These are phyloP conservation scores for Dothiorella sarmentorum DNA, from an alignment of 2,329 filamentous ascomycete genomes.

Conservation along the genomic window DNA sequence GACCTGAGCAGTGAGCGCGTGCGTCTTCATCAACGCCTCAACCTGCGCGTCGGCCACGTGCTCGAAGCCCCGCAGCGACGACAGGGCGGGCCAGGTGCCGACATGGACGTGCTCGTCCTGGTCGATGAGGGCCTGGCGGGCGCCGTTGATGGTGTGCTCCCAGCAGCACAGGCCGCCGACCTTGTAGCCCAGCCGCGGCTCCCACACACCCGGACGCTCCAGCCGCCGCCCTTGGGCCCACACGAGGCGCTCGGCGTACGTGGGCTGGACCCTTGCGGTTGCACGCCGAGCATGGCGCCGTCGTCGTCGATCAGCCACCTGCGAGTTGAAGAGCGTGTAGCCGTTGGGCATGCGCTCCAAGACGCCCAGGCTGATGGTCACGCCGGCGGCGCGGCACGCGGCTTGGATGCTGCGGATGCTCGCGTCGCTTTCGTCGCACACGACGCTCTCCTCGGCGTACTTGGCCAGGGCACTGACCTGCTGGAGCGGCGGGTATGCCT, in stretches of 20 bases:
- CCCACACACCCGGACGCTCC: slow-evolving; percentile 28
- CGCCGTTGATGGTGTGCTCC: slow-evolving; percentile 40
- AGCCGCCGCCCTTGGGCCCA: slow-evolving; percentile 37
- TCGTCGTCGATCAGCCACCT: slow-evolving; percentile 34
- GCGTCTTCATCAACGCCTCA: slow-evolving; percentile 47
- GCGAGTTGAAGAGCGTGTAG: slow-evolving; percentile 37
- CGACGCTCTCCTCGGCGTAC: slow-evolving; percentile 36
- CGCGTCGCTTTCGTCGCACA: slow-evolving; percentile 29
- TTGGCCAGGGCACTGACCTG: slow-evolving; percentile 32
- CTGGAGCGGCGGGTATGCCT: slow-evolving; percentile 36
- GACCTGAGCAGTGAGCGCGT: slow-evolving; percentile 45
- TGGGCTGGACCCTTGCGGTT: slow-evolving; percentile 39
- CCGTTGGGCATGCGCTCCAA: slow-evolving; percentile 34
- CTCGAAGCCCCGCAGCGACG: slow-evolving; percentile 40
- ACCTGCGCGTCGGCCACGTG: slow-evolving; percentile 43
- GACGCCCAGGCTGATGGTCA: slow-evolving; percentile 35
- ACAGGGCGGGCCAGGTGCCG: slow-evolving; percentile 38
- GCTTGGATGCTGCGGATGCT: slow-evolving; percentile 33
- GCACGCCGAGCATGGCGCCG: slow-evolving; percentile 35
- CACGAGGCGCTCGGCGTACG: slow-evolving; percentile 33
- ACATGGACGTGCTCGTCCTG: slow-evolving; percentile 37
- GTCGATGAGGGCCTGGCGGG: slow-evolving; percentile 34
- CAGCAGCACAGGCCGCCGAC: slow-evolving; percentile 37
- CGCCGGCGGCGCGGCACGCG: slow-evolving; percentile 30
- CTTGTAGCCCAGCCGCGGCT: slow-evolving; percentile 27